Evolutionary conservation across 352 stramenopile species (phyloP), one percentile per base, ranked within the genome.

Genomic region (Phytophthora tentaculata): DNA sequence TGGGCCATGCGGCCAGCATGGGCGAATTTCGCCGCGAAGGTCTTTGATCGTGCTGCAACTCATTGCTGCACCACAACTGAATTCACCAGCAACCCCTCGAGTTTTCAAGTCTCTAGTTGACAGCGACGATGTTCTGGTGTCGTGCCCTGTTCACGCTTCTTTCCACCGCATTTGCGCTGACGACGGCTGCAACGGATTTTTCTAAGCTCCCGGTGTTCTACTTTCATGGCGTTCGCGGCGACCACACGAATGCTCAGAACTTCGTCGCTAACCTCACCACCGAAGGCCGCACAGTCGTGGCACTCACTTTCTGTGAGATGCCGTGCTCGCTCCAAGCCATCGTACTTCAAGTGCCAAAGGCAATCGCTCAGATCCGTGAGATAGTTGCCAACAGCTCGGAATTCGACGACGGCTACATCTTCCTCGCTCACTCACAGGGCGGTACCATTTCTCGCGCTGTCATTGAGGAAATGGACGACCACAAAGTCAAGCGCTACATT

Each of bases 391-490:
- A 69, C 35, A 70, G 74, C 63, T 52, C 56, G 13, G 45, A 29
- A 1, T 84, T 81, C 29, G 67, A 63, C 32, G 59, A 74, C 13
- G 80, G 79, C 35, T 86, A 88, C 73, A 64, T 81, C 51, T 74
- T 88, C 26, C 56, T 88, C 1, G 77, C 35, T 8, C 75, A 84
- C 57, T 85, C 77, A 1, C 69, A 79, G 7, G 79, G 80, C 4
- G 80, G 74, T 0, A 13, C 71, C 0, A 51, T 88, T 5, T 66
- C 70, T 9, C 73, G 77, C 0, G 71, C 64, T 13, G 75, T 88
- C 10, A 66, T 85, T 28, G 79, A 88, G 53, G 63, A 77, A 17
- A 83, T 82, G 79, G 73, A 88, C 52, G 72, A 85, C 44, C 79
- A 85, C 68, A 74, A 81, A 14, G 73, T 76, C 6, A 69, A 75